These are phyloP conservation scores for Ophiognomonia clavigignenti-juglandacearum DNA, from an alignment of 2,329 filamentous ascomycete species.

Conservation along the genomic window DNA sequence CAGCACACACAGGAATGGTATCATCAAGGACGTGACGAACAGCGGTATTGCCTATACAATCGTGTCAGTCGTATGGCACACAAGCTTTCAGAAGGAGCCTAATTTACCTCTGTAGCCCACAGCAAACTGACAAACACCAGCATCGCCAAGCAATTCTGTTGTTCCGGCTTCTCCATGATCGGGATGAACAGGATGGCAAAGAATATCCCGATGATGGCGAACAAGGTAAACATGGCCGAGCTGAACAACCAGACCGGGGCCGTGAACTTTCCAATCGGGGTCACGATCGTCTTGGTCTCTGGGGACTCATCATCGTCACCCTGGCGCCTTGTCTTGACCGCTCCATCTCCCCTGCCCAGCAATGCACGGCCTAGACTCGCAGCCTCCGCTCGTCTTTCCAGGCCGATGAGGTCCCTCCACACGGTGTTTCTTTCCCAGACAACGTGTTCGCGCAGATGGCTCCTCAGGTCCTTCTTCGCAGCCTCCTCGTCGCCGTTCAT, in stretches of 20 bases:
- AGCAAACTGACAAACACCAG: constrained; percentile 88
- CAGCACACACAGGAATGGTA: constrained; percentile 88
- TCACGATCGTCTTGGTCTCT: constrained; percentile 64
- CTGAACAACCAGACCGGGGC: constrained; percentile 81
- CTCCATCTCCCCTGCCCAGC: constrained; percentile 68
- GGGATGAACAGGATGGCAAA: constrained; percentile 67
- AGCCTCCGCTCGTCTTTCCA: constrained; percentile 91
- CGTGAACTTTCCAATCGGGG: constrained; percentile 72
- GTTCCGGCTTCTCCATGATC: constrained; percentile 80
- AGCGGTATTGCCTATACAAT: constrained; percentile 74
- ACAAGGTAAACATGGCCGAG: constrained; percentile 71
- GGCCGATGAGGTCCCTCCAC: constrained; percentile 98
- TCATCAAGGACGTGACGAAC: constrained; percentile 90
- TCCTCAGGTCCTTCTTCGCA: constrained; percentile 78
- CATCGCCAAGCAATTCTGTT: constrained; percentile 94
- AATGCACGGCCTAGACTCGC: constrained; percentile 84
- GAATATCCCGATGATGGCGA: constrained; percentile 70
- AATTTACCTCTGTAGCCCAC: constrained; percentile 85
- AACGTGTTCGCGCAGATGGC: constrained; percentile 92
- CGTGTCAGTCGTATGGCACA: neutral
- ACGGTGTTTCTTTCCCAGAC: constrained; percentile 99
- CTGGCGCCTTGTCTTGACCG: constrained; percentile 66
- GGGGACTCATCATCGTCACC: constrained; percentile 70
- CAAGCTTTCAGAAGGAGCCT: no score
- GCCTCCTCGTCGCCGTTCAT: constrained; percentile 73